Conservation (phyloP, 768 basidiomycete species). For the Phaeotremella skinneri region DNA sequence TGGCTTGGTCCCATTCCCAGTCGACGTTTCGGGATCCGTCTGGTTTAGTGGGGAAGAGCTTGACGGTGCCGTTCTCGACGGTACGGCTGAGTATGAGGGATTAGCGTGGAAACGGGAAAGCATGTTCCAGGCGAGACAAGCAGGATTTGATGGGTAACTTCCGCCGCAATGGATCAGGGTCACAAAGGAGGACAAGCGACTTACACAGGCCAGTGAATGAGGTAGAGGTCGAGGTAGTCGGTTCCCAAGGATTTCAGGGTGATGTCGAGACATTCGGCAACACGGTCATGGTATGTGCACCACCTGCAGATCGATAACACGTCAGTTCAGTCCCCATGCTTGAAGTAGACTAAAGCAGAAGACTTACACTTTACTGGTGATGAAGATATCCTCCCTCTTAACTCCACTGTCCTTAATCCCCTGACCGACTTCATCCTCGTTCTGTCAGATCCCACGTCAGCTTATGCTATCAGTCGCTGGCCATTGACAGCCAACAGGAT, state of each 20-base stretch:
- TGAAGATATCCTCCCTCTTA: constrained; percentile 69
- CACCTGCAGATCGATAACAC: constrained; percentile 35
- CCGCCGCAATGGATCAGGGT: neutral
- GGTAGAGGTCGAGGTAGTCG: constrained; percentile 76
- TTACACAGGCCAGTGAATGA: constrained; percentile 39
- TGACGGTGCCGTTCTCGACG: constrained; percentile 18
- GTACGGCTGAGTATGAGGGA: constrained; percentile 19
- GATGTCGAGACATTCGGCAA: constrained; percentile 63
- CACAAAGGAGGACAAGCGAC: neutral
- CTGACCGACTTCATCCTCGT: constrained; percentile 76
- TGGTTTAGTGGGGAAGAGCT: constrained; percentile 31
- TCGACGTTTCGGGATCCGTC: constrained; percentile 63
- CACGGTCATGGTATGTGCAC: constrained; percentile 59
- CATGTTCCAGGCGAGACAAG: too few relatives aligned
- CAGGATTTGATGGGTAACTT: too few relatives aligned
- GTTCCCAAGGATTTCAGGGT: constrained; percentile 70
- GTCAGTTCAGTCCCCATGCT: constrained; percentile 56
- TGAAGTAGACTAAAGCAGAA: neutral
- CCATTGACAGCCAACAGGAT: constrained; percentile 1
- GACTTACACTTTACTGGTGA: constrained; percentile 58
- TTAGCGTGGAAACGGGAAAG: neutral
- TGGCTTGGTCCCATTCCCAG: constrained; percentile 66
- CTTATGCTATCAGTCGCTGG: neutral
- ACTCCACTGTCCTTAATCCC: constrained; percentile 77
- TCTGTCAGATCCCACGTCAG: constrained; percentile 53